A percentile compares a stretch with the other conserved stretches of the same genome.
Conservation (phyloP, 441 rosid genomes). For the Gossypium gossypioides region DNA sequence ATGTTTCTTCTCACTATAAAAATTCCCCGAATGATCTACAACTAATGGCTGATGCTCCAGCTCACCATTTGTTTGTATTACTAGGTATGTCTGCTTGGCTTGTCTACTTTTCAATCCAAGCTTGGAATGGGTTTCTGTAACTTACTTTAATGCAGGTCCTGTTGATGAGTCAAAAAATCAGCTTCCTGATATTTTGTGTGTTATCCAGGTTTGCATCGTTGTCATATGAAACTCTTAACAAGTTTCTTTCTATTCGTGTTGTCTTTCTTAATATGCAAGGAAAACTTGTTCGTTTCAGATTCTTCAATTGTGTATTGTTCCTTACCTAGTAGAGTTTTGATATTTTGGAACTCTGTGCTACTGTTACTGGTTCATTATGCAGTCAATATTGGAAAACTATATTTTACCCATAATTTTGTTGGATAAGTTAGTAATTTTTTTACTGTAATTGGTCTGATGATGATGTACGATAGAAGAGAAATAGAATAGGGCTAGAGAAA, state of each 20-base stretch:
- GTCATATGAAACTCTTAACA: neutral
- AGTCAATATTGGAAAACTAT: neutral
- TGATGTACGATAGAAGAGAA: neutral
- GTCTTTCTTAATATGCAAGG: neutral
- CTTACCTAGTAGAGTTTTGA: neutral
- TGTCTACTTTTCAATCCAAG: slow-evolving; percentile 9
- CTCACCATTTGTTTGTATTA: slow-evolving; percentile 89
- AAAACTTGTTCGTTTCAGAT: neutral
- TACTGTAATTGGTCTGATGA: neutral
- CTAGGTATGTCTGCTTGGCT: slow-evolving; percentile 45
- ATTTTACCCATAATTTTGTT: neutral
- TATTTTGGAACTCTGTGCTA: neutral
- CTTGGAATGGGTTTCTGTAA: slow-evolving; percentile 10
- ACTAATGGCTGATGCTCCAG: slow-evolving; percentile 96
- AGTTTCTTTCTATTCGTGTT: neutral
- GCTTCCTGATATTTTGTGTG: slow-evolving; percentile 92
- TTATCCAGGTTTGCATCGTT: slow-evolving; percentile 54
- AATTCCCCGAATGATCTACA: slow-evolving; percentile 98
- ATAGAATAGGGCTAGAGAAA: neutral
- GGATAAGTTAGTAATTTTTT: neutral
- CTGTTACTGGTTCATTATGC: neutral
- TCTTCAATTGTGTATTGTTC: neutral
- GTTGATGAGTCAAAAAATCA: slow-evolving; percentile 87
- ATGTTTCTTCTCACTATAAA: slow-evolving; percentile 94
- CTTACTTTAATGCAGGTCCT: slow-evolving; percentile 53